These are phyloP conservation scores for Eucalyptus lansdowneana DNA, from an alignment of 345 rosid genomes.

Conservation along the genomic window DNA sequence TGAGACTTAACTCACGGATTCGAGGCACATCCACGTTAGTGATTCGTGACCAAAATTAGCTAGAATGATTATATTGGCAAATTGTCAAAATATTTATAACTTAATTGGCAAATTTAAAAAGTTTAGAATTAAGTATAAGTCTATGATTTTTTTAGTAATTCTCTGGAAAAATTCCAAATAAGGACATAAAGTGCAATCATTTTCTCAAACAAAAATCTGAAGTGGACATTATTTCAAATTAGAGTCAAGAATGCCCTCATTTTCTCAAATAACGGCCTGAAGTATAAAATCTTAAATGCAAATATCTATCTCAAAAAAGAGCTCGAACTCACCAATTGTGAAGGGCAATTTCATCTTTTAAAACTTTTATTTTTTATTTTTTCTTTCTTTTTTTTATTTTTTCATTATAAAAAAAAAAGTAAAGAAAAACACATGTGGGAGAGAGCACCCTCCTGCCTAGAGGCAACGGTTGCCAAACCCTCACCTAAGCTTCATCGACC, in stretches of 20 bases:
- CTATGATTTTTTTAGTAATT: no score
- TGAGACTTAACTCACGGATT: no score
- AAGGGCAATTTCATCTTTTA: no score
- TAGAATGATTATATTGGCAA: no score
- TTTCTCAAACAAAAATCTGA: accelerated
- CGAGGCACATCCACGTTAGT: accelerated
- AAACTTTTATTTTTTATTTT: accelerated
- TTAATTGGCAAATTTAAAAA: accelerated
- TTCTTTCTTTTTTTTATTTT: accelerated
- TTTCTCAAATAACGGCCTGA: accelerated
- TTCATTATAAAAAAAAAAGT: no score
- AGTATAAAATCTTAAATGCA: no score
- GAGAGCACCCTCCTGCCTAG: accelerated
- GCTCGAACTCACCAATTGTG: accelerated
- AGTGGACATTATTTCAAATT: no score
- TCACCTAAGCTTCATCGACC: accelerated
- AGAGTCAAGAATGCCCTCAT: accelerated
- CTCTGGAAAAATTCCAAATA: accelerated
- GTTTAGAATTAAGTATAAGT: no score
- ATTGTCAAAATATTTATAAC: no score
- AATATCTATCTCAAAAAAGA: no score
- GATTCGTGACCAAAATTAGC: accelerated
- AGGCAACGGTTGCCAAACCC: no score
- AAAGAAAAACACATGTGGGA: no score
- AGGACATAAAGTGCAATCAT: accelerated